phyloP scores from a whole-genome alignment of 805 yeast species.

The Hanseniaspora singularis region DNA sequence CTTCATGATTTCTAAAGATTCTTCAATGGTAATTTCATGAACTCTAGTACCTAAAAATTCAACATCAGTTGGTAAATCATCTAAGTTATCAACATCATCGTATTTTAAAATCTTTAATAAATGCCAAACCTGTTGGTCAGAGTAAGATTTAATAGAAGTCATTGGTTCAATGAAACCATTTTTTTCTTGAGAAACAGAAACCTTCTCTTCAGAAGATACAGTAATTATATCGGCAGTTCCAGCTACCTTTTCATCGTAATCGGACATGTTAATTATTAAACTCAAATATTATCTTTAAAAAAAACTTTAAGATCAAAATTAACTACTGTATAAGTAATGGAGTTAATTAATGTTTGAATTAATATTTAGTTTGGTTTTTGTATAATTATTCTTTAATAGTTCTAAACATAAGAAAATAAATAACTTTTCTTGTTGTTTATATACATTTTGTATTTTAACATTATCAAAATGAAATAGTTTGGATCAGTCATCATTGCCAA shows the following conservation, averaged over 20 bases:
- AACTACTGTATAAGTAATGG: too few relatives aligned
- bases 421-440: too few relatives aligned
- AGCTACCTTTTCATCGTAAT: slow-evolving; percentile 25
- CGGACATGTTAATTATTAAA: slow-evolving; percentile 2
- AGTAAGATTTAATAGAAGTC: slow-evolving; percentile 14
- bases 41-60: slow-evolving; percentile 35
- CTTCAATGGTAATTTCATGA: slow-evolving; percentile 28
- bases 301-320: too few relatives aligned
- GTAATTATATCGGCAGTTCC: slow-evolving; percentile 30
- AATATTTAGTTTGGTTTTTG: too few relatives aligned
- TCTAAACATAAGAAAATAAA: too few relatives aligned
- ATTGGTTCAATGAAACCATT: slow-evolving; percentile 1
- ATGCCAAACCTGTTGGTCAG: slow-evolving; percentile 15
- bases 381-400: too few relatives aligned
- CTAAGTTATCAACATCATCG: slow-evolving; percentile 18
- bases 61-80: slow-evolving; percentile 20
- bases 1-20: slow-evolving; percentile 33
- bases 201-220: slow-evolving; percentile 1
- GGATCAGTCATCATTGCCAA: too few relatives aligned
- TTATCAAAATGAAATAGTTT: too few relatives aligned
- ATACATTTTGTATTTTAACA: too few relatives aligned
- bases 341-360: too few relatives aligned
- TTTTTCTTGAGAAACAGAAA: neutral
- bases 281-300: neutral
- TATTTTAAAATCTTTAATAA: slow-evolving; percentile 10